These are phyloP conservation scores for Globisporangium cylindrosporum DNA, from an alignment of 352 stramenopile species.

Conservation along the genomic window DNA sequence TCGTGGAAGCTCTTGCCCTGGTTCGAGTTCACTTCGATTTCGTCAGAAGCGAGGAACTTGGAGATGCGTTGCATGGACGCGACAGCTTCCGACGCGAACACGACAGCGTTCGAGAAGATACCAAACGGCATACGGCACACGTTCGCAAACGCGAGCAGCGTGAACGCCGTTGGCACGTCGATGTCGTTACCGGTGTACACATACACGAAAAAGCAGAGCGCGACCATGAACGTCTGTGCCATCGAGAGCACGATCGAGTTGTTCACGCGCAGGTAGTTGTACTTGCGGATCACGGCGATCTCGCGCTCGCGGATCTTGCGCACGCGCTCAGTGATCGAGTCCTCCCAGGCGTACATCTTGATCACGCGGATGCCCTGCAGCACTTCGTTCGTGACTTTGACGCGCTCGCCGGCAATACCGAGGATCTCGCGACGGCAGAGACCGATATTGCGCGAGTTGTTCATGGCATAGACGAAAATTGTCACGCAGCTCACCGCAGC, in stretches of 20 bases:
- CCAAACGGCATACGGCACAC: slow-evolving; percentile 47
- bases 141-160: slow-evolving; percentile 88
- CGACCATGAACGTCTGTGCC: slow-evolving; percentile 87
- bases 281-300: slow-evolving; percentile 30
- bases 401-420: slow-evolving; percentile 38
- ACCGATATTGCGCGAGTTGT: slow-evolving; percentile 32
- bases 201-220: slow-evolving; percentile 86
- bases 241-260: slow-evolving; percentile 49
- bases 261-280: slow-evolving; percentile 31
- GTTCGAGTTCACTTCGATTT: slow-evolving; percentile 25
- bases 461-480: slow-evolving; percentile 28
- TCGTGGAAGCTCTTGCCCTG: not conserved
- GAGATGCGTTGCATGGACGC: slow-evolving; percentile 39
- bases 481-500: slow-evolving; percentile 15
- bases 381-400: slow-evolving; percentile 91
- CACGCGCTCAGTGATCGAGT: slow-evolving; percentile 31
- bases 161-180: slow-evolving; percentile 91
- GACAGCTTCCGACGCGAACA: slow-evolving; percentile 44
- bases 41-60: slow-evolving; percentile 36
- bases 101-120: slow-evolving; percentile 45
- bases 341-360: slow-evolving; percentile 82
- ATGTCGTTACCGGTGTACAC: slow-evolving; percentile 71
- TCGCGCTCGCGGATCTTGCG: slow-evolving; percentile 29
- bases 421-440: slow-evolving; percentile 32
- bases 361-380: slow-evolving; percentile 81